Base-by-base conservation (phyloP, 495 filamentous ascomycete genomes). In the Friedmanniomyces endolithicus region DNA sequence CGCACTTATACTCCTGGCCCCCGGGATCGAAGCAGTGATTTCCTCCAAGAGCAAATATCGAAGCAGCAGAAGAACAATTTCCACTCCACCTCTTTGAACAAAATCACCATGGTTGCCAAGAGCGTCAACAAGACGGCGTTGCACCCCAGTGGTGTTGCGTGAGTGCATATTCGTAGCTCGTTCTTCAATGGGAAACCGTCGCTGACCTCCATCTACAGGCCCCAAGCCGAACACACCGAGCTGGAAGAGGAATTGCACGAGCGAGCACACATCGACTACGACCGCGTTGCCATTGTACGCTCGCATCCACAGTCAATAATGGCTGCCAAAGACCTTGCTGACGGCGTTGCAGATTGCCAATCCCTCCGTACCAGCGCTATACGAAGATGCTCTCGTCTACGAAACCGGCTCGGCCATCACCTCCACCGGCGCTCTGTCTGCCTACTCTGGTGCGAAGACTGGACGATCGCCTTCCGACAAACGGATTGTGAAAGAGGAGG, bases 331-430 rank as follows among this genome's bases (percentile, higher is more conserved):
- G 6, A 6, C 16, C 37, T 41, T 33, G 47, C 47, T 50, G 29
- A 50, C 20, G n/a, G 0, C 53, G 9, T 24, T 48, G 31, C 64
- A 94, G 88, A 86, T 92, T 63, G 83, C 85, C 73, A 95, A 92
- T 72, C 83, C 88, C 66, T 79, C 90, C 35, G 92, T 96, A 55
- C 81, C 94, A 63, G 86, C 92, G 57, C 79, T 98, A 58, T 97
- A 98, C 77, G 92, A 98, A 79, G 92, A 98, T 85, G 92, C 92
- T 53, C 79, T 98, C 47, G 92, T 97, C 62, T 98, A 97, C 75
- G 92, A 98, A 75, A 90, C 87, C 54, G 92, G 92, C 65, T 90
- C 90, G 49, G 92, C 94, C 63, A 95, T 98, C 73, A 94, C 94
- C 48, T 94, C 89, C 22, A 85, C 84, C 59, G 92, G 92, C 68